Base-by-base conservation (phyloP, 208 protist species). In the Naegleria fowleri region DNA sequence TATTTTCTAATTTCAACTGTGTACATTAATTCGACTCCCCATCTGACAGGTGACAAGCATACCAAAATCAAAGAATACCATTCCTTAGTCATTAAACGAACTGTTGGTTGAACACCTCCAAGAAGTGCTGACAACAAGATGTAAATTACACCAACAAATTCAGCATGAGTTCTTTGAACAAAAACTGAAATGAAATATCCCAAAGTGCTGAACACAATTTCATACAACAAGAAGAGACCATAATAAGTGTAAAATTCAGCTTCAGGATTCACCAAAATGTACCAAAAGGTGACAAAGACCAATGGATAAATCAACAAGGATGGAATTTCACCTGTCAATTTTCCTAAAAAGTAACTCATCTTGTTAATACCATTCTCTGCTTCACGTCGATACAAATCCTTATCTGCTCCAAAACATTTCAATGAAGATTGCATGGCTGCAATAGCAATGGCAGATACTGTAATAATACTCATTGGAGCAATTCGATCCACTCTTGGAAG, bases 311-410 rank as follows among this genome's bases (percentile, higher is more conserved):
- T 52, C 11, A 87, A 13, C 0, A 48, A 33, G 0, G 40, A n/a
- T 52, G 84, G 84, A 41, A 39, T 16, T n/a, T 87, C 9, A 52
- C n/a, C 84, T 33, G 84, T 52, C 11, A 87, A 33, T 52, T 87
- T 87, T 36, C 40, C 84, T 29, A 52, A 22, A 25, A 87, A 87
- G 29, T 87, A 87, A 87, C 40, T 55, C 19, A 87, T 55, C 39
- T 87, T 87, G 41, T 52, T 87, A 25, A 87, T 52, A 52, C 84
- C 84, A 52, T 48, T 87, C 13, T 87, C 15, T 36, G 25, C 41
- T 52, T 87, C 84, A 40, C 84, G 19, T 87, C 40, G 43, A 52
- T 87, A 87, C 1, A 87, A 22, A 16, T 87, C 40, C 25, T 48
- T 52, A 52, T 87, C 84, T 15, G 40, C 7, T 36, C 84, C 84